These are phyloP conservation scores for Bodo saltans DNA, from an alignment of 78 protist species.

Conservation along the genomic window DNA sequence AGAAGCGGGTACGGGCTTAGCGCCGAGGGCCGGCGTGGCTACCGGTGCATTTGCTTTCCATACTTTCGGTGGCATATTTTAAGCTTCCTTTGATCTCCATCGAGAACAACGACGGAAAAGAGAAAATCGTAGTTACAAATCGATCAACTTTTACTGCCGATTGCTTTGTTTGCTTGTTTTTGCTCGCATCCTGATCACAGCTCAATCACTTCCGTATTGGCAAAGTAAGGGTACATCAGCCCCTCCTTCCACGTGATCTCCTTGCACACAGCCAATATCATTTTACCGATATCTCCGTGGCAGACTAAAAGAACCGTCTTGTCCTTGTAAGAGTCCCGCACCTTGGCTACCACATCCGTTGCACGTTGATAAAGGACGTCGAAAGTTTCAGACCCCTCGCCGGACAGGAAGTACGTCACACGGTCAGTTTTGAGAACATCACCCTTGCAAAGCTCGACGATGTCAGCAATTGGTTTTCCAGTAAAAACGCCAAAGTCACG, in stretches of 20 bases:
- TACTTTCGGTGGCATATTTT: too few species aligned
- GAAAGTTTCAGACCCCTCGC: neutral
- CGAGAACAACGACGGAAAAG: too few species aligned
- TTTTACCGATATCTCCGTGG: constrained; percentile 24
- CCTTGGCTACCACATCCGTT: neutral
- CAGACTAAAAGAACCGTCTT: neutral
- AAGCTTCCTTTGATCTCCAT: too few species aligned
- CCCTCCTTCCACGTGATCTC: neutral
- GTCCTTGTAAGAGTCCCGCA: neutral
- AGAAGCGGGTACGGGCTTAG: too few species aligned
- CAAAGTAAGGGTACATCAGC: neutral
- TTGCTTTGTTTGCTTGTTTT: too few species aligned
- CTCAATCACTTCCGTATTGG: neutral
- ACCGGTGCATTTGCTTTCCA: too few species aligned
- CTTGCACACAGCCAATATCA: neutral
- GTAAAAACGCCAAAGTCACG: constrained; percentile 20
- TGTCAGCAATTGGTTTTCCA: constrained; percentile 5
- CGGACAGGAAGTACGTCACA: constrained; percentile 28
- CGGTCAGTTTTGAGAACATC: neutral
- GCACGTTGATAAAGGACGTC: neutral
- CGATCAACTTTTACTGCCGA: too few species aligned
- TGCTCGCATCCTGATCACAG: neutral
- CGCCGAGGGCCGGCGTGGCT: too few species aligned
- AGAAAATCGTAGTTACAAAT: too few species aligned
- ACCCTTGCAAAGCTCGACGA: neutral